Base-by-base conservation (phyloP, 2,329 filamentous ascomycete genomes). In the Botrytis deweyae region DNA sequence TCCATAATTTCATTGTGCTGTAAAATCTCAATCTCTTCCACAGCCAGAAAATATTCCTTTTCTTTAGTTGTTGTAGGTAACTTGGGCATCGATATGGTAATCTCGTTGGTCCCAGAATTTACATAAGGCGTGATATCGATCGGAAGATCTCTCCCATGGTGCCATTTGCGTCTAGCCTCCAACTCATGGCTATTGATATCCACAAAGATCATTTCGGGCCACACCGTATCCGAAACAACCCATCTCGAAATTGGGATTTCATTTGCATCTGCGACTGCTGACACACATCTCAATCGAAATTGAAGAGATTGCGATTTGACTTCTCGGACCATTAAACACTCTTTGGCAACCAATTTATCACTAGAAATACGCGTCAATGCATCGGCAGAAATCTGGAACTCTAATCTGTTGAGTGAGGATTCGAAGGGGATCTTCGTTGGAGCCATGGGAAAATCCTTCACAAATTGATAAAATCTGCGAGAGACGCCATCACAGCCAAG, bases 131-230 rank as follows among this genome's bases (percentile, higher is more conserved):
- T 94, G 38, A 97, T 84, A 77, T 97, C 93, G 9, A 93, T 84
- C 0, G 95, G 91, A 14, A 94, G 82, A 78, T 97, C 93, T 77
- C 91, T 93, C 18, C 90, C 91, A 79, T 95, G 88, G 75, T 96
- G 91, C 1, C 88, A 81, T 78, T 93, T 93, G 42, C 92, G 88
- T 59, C 91, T 88, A 16, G 89, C 81, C 38, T 85, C 84, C 25
- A 93, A 81, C 18, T 67, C 63, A 0, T 82, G 79, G 0, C 82
- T 84, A 77, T 97, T 97, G 75, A 97, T 81, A 25, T 87, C 85
- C 75, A 95, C 85, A 75, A 91, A 93, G 0, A 94, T 85, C 69
- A 88, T 87, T 52, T 87, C 84, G 0, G 94, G 93, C 94, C 94
- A 98, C 36, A 82, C 80, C 9, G 88, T 91, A 49, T 91, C 88